Evolutionary conservation across 192 early-diverging fungal species (phyloP).

Genomic region (Rhizoclosmatium sp.): DNA sequence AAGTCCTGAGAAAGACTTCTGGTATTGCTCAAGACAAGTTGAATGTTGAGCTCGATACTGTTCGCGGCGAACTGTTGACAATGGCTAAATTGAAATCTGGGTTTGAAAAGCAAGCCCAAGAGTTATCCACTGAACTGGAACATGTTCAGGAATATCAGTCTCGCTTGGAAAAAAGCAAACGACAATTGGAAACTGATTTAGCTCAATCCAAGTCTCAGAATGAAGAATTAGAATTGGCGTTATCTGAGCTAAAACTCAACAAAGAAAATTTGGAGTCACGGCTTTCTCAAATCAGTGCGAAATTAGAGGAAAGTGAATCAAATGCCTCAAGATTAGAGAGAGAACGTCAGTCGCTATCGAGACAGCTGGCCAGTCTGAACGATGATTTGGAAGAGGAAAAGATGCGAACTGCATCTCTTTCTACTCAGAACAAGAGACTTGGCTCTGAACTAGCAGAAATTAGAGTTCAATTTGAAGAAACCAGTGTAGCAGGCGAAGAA

Average conservation of each 20-base stretch:
- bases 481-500: slow-evolving; percentile 59
- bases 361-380: slow-evolving; percentile 49
- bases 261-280: slow-evolving; percentile 77
- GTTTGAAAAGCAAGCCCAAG: slow-evolving; percentile 53
- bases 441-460: slow-evolving; percentile 64
- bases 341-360: slow-evolving; percentile 59
- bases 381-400: slow-evolving; percentile 65
- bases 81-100: slow-evolving; percentile 42
- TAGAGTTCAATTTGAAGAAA: slow-evolving; percentile 71
- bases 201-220: slow-evolving; percentile 29
- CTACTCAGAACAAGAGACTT: slow-evolving; percentile 56
- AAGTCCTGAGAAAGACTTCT: slow-evolving; percentile 52
- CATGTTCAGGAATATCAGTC: slow-evolving; percentile 49
- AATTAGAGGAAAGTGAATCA: slow-evolving; percentile 65
- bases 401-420: slow-evolving; percentile 42
- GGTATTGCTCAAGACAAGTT: slow-evolving; percentile 54
- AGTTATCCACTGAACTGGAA: slow-evolving; percentile 53
- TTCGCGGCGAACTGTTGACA: slow-evolving; percentile 49
- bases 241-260: slow-evolving; percentile 66
- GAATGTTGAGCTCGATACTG: slow-evolving; percentile 56
- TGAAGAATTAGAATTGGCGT: slow-evolving; percentile 66
- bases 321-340: slow-evolving; percentile 58
- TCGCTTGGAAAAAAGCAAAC: slow-evolving; percentile 49
- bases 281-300: slow-evolving; percentile 57
- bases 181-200: slow-evolving; percentile 56